Percentiles rank a stretch among this genome's conserved stretches.
phyloP scores from a whole-genome alignment of 2,329 filamentous ascomycete genomes.

The Paecilomyces formosus region DNA sequence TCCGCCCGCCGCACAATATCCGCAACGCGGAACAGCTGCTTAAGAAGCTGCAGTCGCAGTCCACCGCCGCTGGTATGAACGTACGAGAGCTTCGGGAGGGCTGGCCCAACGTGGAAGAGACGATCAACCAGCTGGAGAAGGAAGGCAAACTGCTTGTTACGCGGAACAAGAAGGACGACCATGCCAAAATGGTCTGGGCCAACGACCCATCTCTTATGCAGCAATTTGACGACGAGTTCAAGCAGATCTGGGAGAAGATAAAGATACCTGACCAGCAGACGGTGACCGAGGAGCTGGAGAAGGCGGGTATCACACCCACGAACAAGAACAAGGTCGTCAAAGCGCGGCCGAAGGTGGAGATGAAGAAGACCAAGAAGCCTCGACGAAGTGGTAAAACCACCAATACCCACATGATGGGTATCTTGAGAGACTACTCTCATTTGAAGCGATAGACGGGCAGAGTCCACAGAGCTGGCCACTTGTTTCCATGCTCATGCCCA shows the following conservation, averaged over 20 bases:
- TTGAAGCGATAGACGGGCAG: conserved; percentile 26
- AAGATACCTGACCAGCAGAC: conserved; percentile 68
- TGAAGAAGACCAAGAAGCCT: conserved; percentile 68
- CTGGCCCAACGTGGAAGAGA: conserved; percentile 76
- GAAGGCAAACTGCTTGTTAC: conserved; percentile 77
- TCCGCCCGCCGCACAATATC: conserved; percentile 78
- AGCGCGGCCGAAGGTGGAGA: conserved; percentile 46
- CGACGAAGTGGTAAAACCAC: conserved; percentile 72
- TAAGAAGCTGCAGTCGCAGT: conserved; percentile 70
- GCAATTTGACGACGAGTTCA: conserved; percentile 73
- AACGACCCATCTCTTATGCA: conserved; percentile 75
- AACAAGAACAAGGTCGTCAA: conserved; percentile 68
- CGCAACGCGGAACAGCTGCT: conserved; percentile 70
- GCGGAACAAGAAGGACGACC: conserved; percentile 85
- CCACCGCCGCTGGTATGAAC: conserved; percentile 69
- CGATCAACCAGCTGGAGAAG: conserved; percentile 69
- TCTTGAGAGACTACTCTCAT: conserved; percentile 67
- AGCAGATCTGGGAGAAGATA: conserved; percentile 73
- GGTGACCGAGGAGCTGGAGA: conserved; percentile 67
- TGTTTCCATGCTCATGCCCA: not conserved
- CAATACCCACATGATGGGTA: conserved; percentile 77
- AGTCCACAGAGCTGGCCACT: not conserved
- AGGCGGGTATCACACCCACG: conserved; percentile 74
- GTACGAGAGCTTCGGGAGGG: conserved; percentile 94
- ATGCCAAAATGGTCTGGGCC: conserved; percentile 78